Conservation (phyloP, 441 rosid genomes). For the Pelargonium myrrhifolium region DNA sequence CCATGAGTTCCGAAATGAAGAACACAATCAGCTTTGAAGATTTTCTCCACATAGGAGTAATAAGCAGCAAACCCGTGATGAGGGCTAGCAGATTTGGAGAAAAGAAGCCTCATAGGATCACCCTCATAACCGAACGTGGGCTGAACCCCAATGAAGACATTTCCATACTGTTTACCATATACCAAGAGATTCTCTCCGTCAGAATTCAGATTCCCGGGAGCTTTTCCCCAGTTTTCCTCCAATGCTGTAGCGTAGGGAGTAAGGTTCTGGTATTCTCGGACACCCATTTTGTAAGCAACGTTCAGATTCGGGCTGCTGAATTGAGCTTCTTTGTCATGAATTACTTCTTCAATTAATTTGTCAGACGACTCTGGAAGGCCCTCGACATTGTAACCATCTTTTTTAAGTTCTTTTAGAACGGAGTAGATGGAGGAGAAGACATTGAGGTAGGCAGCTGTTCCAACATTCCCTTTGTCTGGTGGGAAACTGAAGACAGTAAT, state of each 20-base stretch:
- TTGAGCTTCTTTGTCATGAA: constrained; percentile 96
- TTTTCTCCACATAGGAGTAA: constrained; percentile 89
- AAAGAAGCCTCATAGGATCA: constrained; percentile 93
- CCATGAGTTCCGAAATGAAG: constrained; percentile 99
- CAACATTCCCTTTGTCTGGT: constrained; percentile 95
- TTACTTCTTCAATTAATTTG: constrained; percentile 71
- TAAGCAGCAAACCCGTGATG: constrained; percentile 98
- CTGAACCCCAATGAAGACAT: constrained; percentile 93
- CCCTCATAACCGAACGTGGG: constrained; percentile 99
- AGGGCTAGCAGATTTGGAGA: constrained; percentile 97
- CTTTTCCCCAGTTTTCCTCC: constrained; percentile 99
- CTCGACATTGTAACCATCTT: constrained; percentile 82
- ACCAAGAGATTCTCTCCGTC: constrained; percentile 92
- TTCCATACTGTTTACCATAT: constrained; percentile 86
- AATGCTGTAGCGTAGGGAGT: constrained; percentile 76
- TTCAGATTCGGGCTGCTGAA: constrained; percentile 94
- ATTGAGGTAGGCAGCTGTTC: constrained; percentile 90
- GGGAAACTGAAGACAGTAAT: constrained; percentile 99
- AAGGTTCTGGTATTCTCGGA: constrained; percentile 69
- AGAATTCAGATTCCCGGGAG: constrained; percentile 92
- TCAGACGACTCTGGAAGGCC: constrained; percentile 92
- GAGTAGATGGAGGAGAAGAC: constrained; percentile 94
- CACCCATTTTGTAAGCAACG: constrained; percentile 84
- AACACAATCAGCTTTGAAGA: constrained; percentile 91
- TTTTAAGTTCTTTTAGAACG: constrained; percentile 67